Conservation (phyloP, 305 asterid genomes). For the Lippia alba region DNA sequence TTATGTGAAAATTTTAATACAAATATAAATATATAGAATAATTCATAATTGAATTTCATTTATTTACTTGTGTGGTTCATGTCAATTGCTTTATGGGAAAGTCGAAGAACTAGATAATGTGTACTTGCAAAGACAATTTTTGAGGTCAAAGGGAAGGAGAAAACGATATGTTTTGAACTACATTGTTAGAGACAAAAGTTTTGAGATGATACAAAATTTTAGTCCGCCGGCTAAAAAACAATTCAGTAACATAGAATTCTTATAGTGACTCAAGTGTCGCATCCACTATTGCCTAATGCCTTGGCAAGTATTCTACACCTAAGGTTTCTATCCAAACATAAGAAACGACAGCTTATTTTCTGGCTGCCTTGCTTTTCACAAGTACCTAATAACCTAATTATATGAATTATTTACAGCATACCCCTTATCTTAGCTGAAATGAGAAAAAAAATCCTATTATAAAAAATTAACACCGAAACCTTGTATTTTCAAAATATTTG, state of each 20-base stretch:
- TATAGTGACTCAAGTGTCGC: constrained; percentile 27
- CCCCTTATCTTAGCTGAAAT: too few species aligned
- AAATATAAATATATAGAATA: too few species aligned
- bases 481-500: too few species aligned
- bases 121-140: constrained; percentile 17
- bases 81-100: constrained; percentile 33
- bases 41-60: too few species aligned
- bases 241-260: not conserved
- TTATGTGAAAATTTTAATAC: too few species aligned
- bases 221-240: constrained; percentile 26
- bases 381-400: too few species aligned
- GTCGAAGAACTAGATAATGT: constrained; percentile 16
- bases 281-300: constrained; percentile 34
- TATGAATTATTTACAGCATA: too few species aligned
- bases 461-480: too few species aligned
- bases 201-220: constrained; percentile 27
- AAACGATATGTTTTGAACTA: constrained; percentile 21
- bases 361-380: too few species aligned
- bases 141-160: constrained; percentile 10
- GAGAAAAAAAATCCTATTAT: too few species aligned
- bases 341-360: too few species aligned
- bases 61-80: constrained; percentile 38
- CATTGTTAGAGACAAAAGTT: constrained; percentile 32
- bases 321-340: not conserved
- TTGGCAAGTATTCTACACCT: constrained; percentile 42